Conservation (phyloP, 1,284 basidiomycete genomes). For the Phlebopus sp. region DNA sequence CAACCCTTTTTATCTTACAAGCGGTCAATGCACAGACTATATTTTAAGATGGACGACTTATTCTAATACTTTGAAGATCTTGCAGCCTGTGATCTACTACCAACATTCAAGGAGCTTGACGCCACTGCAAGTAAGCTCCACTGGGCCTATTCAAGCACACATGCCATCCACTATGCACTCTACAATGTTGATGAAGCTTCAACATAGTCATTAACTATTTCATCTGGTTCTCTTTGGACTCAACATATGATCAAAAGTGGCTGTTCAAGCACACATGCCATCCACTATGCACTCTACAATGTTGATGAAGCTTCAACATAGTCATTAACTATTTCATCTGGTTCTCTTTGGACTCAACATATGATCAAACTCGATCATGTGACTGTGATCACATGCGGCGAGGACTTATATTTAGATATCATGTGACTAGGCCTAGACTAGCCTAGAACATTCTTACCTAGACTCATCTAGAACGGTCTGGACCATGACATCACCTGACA, state of each 20-base stretch:
- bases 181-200: not conserved
- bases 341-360: not conserved
- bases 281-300: not conserved
- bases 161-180: not conserved
- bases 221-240: not conserved
- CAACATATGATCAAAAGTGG: not conserved
- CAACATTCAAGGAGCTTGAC: not conserved
- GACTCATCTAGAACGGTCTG: too few species aligned
- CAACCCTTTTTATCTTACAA: not conserved
- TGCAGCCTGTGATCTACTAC: not conserved
- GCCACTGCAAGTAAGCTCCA: not conserved
- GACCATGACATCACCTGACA: too few species aligned
- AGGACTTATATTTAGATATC: too few species aligned
- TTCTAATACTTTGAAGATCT: conserved; percentile 10
- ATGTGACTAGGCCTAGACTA: too few species aligned
- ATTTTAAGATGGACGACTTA: conserved; percentile 6
- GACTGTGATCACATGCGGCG: too few species aligned
- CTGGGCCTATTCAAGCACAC: not conserved
- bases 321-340: not conserved
- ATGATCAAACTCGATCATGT: too few species aligned
- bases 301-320: not conserved
- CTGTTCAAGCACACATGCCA: not conserved
- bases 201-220: not conserved
- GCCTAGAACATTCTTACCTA: too few species aligned
- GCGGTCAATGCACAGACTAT: not conserved